Evolutionary conservation across 129 eudicot species (phyloP), one percentile per base, ranked within the genome.

Genomic region (Scalesia atractyloides): DNA sequence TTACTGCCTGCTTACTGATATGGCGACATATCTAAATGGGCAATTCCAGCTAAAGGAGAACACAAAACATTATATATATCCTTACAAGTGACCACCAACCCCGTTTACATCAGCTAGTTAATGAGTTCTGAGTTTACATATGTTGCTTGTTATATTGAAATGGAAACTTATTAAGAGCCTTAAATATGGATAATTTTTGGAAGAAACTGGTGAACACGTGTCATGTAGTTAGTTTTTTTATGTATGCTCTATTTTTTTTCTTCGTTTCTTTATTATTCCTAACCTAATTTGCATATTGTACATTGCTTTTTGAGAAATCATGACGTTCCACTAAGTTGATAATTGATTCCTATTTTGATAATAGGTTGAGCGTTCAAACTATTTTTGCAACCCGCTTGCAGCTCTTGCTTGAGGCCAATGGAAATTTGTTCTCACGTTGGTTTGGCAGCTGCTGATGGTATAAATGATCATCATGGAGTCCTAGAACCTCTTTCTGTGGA

Each of bases 401-500:
- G 73, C 83, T 66, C 57, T 68, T 58, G 39, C 63, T 79, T 47
- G 41, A 67, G 78, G 75, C 22, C 50, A 53, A 91, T 91, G 95
- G 89, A 91, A 61, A 46, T 81, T 68, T 79, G 82, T 70, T 74
- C 81, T 72, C 78, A 80, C 72, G 36, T 33, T 67, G 76, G 30
- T 44, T 56, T 74, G 66, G 65, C 84, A 47, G 79, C 66, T 74
- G 59, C 82, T 58, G 84, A 81, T 66, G 84, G 73, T 75, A 41
- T 70, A 46, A 71, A 80, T 64, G 78, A 76, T 69, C 60, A 73
- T 72, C 50, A 36, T 66, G 53, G 56, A 52, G 73, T 48, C 49
- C 19, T 58, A 0, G 66, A 65, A 10, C 75, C 73, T 72, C 73
- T 63, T 73, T 68, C 91, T 77, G 59, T 84, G 41, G 70, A 81